A percentile compares a stretch with the other conserved stretches of the same genome.
Evolutionary conservation across 176 grass and related monocot genomes (phyloP).

Genomic region (Carex cristatella): DNA sequence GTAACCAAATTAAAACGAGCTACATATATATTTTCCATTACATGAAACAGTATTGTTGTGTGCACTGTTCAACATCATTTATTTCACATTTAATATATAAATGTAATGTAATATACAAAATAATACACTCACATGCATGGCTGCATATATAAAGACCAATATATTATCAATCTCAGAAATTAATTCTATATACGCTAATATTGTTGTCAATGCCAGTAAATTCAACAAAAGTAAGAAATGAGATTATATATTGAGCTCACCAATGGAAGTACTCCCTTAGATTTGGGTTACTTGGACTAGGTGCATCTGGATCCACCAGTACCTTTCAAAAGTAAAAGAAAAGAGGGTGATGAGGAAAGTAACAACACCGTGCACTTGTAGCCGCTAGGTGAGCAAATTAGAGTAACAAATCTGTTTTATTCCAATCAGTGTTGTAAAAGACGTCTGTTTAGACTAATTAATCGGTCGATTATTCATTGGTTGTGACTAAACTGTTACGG

Average conservation of each 20-base stretch:
- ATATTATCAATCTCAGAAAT: not conserved
- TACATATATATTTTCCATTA: not conserved
- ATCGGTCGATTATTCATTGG: too few species aligned
- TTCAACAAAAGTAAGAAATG: conserved; percentile 1
- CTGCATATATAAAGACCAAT: not conserved
- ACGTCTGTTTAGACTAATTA: too few species aligned
- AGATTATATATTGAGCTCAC: conserved; percentile 35
- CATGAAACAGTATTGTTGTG: not conserved
- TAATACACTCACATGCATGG: not conserved
- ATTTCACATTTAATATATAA: not conserved
- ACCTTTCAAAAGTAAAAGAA: conserved; percentile 33
- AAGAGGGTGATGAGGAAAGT: not conserved
- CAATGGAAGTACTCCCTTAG: conserved; percentile 90
- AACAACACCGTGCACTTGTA: not conserved
- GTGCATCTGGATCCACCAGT: conserved; percentile 76
- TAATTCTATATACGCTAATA: not conserved
- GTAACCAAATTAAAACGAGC: not conserved
- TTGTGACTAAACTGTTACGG: too few species aligned
- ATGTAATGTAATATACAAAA: not conserved
- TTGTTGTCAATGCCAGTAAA: not conserved
- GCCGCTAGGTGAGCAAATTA: not conserved
- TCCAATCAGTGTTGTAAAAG: too few species aligned
- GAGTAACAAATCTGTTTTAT: too few species aligned
- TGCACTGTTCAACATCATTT: not conserved
- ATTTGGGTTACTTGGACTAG: conserved; percentile 58